phyloP scores from a whole-genome alignment of 2,329 filamentous ascomycete species.

The Hysterium pulicare region DNA sequence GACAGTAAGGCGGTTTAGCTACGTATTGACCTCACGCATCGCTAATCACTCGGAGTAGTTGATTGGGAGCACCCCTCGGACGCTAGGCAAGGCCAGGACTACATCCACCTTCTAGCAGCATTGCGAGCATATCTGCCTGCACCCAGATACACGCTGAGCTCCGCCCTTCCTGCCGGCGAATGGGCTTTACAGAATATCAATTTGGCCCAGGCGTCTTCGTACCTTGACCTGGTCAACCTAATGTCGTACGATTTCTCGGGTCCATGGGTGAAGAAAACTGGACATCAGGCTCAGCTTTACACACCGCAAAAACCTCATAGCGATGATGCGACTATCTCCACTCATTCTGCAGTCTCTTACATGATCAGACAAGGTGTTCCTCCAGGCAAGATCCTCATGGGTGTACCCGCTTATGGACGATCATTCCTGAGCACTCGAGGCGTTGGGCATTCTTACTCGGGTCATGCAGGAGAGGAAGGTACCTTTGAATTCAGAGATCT shows the following conservation, averaged over 20 bases:
- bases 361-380: constrained; percentile 65
- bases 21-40: background rate
- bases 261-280: constrained; percentile 63
- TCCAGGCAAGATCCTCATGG: constrained; percentile 68
- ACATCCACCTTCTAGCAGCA: constrained; percentile 64
- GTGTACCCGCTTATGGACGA: constrained; percentile 71
- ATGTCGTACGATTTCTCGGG: constrained; percentile 80
- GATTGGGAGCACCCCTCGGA: constrained; percentile 76
- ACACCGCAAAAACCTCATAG: constrained; percentile 52
- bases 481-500: constrained; percentile 72
- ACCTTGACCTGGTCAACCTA: constrained; percentile 73
- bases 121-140: constrained; percentile 66
- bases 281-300: constrained; percentile 75
- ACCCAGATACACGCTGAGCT: constrained; percentile 66
- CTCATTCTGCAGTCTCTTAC: constrained; percentile 64
- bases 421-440: constrained; percentile 66
- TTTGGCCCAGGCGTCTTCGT: constrained; percentile 57
- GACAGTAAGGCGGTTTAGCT: constrained; percentile 74
- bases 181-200: constrained; percentile 68
- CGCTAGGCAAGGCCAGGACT: constrained; percentile 64
- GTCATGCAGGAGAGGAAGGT: constrained; percentile 58
- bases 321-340: constrained; percentile 57
- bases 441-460: constrained; percentile 59
- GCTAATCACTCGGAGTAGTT: constrained; percentile 49
- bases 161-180: constrained; percentile 66